Evolutionary conservation across 148 eudicot genomes (phyloP).

Genomic region (Rhododendron kiyosumense): DNA sequence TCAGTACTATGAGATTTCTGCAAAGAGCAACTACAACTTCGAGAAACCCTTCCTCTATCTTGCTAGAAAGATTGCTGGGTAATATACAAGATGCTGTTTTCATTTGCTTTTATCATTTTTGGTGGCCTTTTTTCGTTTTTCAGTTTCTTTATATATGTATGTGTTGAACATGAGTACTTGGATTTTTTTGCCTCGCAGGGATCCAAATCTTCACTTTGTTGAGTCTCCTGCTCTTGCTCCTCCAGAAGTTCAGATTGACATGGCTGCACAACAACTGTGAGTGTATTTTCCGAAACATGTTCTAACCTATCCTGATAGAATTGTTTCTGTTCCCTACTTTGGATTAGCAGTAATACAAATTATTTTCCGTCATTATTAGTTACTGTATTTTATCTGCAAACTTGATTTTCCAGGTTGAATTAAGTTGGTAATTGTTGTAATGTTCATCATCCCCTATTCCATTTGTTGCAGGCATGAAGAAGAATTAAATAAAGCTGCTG

Average conservation of each 20-base stretch:
- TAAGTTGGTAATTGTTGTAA: background rate
- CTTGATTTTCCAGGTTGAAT: background rate
- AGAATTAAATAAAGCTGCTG: slow-evolving; percentile 10
- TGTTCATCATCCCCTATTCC: too few species aligned
- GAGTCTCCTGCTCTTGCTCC: slow-evolving; percentile 25
- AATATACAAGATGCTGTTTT: background rate
- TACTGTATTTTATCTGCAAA: background rate
- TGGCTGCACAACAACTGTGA: slow-evolving; percentile 21
- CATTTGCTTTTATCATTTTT: background rate
- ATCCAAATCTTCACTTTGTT: slow-evolving; percentile 24
- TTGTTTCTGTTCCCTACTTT: background rate
- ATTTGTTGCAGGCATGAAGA: slow-evolving; percentile 18
- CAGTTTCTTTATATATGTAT: background rate
- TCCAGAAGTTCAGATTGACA: slow-evolving; percentile 22
- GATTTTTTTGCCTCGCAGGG: slow-evolving; percentile 7
- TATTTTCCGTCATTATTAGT: background rate
- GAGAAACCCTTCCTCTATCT: slow-evolving; percentile 28
- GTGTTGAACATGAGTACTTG: background rate
- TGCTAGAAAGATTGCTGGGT: slow-evolving; percentile 26
- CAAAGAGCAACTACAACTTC: slow-evolving; percentile 31
- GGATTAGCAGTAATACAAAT: background rate
- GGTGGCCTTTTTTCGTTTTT: background rate
- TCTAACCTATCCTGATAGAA: background rate
- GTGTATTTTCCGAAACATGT: background rate
- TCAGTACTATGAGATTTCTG: slow-evolving; percentile 32